Evolutionary conservation across 305 asterid species (phyloP), one percentile per base, ranked within the genome.

Genomic region (Euphrasia arctica): DNA sequence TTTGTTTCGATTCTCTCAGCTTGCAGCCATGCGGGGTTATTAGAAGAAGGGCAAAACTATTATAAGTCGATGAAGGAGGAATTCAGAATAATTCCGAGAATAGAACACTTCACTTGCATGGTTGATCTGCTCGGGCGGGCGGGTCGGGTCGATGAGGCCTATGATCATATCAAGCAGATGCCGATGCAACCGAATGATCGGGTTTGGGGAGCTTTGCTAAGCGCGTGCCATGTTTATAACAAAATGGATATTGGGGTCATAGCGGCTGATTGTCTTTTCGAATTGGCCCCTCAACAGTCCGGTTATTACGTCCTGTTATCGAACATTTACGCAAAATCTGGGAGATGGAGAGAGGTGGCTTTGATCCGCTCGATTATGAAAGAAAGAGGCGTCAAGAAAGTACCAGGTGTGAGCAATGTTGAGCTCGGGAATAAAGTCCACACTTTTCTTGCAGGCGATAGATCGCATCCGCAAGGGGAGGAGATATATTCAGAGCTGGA

Each of bases 71-170:
- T 92, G 98, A 83, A 71, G 0, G 83, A 81, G 25, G 71, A 79
- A 65, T 91, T 85, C 67, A 70, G 76, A 50, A 78, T 91, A 60
- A 76, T 70, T 65, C 97, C 97, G 28, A 75, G 95, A 69, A 56
- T 85, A 56, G 98, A 91, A 77, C 98, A 91, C 67, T 85, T 55
- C 67, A 76, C 93, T 58, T 89, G 98, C 76, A 82, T 91, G 93
- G 91, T 89, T 43, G 98, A 91, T 78, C 78, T 91, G n/a, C 78
- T 85, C 27, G 98, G 95, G 12, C 97, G 97, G 42, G 85, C 82
- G 25, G 96, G 95, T 65, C 62, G 36, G 29, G 71, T 87, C 15
- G 77, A 58, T 0, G 95, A 91, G 75, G 96, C 97, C 11, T 91
- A 87, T 67, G 60, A 69, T 67, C 85, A 74, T 58, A 71, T 87